Evolutionary conservation across 225 moss, liverwort and hornwort species (phyloP).

Genomic region (Pseudoscleropodium purum): DNA sequence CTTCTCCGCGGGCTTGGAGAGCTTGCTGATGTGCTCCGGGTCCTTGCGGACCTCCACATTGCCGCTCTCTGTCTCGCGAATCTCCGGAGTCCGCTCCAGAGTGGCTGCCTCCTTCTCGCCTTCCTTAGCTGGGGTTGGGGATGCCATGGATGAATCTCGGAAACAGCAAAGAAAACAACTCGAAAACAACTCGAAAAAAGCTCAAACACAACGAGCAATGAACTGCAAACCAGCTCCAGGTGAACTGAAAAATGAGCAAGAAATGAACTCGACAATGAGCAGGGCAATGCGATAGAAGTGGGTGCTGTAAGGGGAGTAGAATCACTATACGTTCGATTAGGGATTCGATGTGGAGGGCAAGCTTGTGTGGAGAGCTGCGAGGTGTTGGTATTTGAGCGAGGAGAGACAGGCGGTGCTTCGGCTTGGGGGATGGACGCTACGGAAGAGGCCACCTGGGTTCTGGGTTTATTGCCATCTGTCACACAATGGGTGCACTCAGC

Average conservation of each 20-base stretch:
- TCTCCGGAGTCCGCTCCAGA: slow-evolving; percentile 31
- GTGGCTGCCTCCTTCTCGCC: neutral
- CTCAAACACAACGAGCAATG: too few relatives aligned
- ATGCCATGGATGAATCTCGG: neutral
- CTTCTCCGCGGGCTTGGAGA: neutral
- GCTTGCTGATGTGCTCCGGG: slow-evolving; percentile 9
- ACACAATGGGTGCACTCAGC: neutral
- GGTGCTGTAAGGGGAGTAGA: neutral
- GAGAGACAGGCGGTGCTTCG: neutral
- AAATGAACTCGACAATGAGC: neutral
- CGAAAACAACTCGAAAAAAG: neutral
- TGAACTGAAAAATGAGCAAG: neutral
- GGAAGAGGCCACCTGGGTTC: neutral
- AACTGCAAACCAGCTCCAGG: neutral
- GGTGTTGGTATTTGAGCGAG: neutral
- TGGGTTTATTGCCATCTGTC: neutral
- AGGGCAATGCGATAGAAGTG: neutral
- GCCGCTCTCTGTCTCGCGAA: slow-evolving; percentile 38
- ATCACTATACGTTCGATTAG: neutral
- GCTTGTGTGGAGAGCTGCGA: neutral
- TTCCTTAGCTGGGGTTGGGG: neutral
- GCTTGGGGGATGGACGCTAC: neutral
- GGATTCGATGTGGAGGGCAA: neutral
- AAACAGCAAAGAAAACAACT: neutral
- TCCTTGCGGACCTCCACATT: slow-evolving; percentile 35